Conservation (phyloP, 805 yeast species). For the Wickerhamomyces silvicola region DNA sequence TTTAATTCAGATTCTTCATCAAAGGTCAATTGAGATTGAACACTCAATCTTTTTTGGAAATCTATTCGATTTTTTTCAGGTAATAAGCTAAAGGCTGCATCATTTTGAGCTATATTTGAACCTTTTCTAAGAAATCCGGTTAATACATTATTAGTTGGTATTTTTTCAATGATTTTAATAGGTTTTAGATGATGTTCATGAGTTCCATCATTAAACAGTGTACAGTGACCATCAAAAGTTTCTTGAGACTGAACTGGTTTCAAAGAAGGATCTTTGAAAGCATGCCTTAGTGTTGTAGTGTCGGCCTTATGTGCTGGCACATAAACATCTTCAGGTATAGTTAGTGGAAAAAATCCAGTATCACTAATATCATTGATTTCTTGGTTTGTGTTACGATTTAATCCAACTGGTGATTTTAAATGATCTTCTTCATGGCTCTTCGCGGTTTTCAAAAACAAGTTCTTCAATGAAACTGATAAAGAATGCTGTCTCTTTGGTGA, state of each 20-base stretch:
- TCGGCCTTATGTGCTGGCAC: too few species aligned
- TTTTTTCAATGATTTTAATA: constrained; percentile 18
- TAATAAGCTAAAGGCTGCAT: constrained; percentile 21
- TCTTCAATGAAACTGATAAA: constrained; percentile 16
- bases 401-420: background rate
- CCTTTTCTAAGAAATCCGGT: constrained; percentile 18
- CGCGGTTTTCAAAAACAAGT: constrained; percentile 15
- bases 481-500: constrained; percentile 10
- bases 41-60: constrained; percentile 22
- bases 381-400: too few species aligned
- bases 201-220: constrained; percentile 16
- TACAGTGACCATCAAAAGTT: constrained; percentile 11
- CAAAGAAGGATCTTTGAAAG: too few species aligned
- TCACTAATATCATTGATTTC: too few species aligned
- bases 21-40: constrained; percentile 19
- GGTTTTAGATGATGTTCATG: constrained; percentile 20
- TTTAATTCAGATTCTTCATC: constrained; percentile 14
- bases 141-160: constrained; percentile 16
- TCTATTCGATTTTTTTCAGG: constrained; percentile 24
- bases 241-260: too few species aligned
- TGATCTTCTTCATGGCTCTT: background rate
- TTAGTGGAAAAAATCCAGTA: too few species aligned
- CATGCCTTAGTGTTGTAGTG: too few species aligned
- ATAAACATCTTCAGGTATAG: too few species aligned
- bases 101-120: constrained; percentile 7